Conservation (phyloP, 495 filamentous ascomycete genomes). For the Penicillium mononematosum region DNA sequence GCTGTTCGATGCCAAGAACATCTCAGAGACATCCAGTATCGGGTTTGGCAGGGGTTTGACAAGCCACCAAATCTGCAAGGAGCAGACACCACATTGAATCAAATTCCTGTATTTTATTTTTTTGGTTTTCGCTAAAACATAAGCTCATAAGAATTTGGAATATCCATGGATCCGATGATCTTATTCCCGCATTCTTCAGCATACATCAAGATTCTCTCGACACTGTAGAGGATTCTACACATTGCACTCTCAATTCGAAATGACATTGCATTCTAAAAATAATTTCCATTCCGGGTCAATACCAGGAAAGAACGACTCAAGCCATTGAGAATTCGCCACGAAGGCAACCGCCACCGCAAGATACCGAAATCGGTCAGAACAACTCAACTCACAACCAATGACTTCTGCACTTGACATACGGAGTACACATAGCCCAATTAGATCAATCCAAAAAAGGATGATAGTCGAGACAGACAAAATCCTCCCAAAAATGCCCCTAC, state of each 20-base stretch:
- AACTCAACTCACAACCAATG: not conserved
- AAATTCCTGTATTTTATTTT: not conserved
- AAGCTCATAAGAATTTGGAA: not conserved
- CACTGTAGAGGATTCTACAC: not conserved
- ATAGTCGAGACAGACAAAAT: not conserved
- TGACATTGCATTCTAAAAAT: not conserved
- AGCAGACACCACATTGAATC: constrained; percentile 1
- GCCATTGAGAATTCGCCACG: constrained; percentile 13
- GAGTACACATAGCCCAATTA: not conserved
- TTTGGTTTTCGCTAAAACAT: constrained; percentile 2
- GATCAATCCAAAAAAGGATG: not conserved
- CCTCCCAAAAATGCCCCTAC: not conserved
- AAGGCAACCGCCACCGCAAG: constrained; percentile 8
- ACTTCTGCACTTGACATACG: not conserved
- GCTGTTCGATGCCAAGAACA: not conserved
- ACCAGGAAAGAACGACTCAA: not conserved
- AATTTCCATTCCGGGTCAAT: not conserved
- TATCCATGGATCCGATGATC: not conserved
- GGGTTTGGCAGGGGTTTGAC: constrained; percentile 5
- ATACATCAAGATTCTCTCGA: not conserved
- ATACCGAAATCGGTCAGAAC: not conserved
- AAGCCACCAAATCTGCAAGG: constrained; percentile 9
- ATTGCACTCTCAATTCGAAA: not conserved
- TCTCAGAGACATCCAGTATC: not conserved
- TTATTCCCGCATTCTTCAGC: not conserved